Percentiles rank a stretch among this genome's conserved stretches.
phyloP scores from a whole-genome alignment of 2,329 filamentous ascomycete species.

The Botryotinia globosa region DNA sequence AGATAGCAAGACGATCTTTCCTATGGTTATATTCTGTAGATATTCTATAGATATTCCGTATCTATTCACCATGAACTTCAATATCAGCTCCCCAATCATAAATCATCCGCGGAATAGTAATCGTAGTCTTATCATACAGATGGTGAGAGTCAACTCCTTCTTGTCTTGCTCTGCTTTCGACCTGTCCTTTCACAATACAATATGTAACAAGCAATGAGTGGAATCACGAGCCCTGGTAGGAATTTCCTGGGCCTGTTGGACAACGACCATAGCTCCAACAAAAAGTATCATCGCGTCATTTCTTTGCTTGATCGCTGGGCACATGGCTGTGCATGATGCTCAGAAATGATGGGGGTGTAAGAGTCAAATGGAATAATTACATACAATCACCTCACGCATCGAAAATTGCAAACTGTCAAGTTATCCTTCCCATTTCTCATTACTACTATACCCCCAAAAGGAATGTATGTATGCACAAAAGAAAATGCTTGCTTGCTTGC shows the following conservation, averaged over 20 bases:
- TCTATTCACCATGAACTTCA: no score
- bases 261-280: not conserved
- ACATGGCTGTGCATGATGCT: not conserved
- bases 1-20: no score
- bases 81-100: no score
- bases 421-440: not conserved
- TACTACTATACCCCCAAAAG: not conserved
- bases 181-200: not conserved
- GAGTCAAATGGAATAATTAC: not conserved
- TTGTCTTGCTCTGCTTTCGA: rapidly evolving
- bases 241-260: not conserved
- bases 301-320: not conserved
- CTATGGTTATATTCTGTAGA: no score
- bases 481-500: conserved; percentile 11
- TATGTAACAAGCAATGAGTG: not conserved
- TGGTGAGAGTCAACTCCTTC: not conserved
- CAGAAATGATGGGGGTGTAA: not conserved
- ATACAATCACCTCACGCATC: not conserved
- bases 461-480: conserved; percentile 1
- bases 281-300: not conserved
- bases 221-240: not conserved
- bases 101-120: not conserved
- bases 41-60: no score
- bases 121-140: not conserved
- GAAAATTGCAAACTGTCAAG: not conserved